A percentile compares a stretch with the other conserved stretches of the same genome.
phyloP scores from a whole-genome alignment of 73 alveolate species.

The Paramecium biaurelia region DNA sequence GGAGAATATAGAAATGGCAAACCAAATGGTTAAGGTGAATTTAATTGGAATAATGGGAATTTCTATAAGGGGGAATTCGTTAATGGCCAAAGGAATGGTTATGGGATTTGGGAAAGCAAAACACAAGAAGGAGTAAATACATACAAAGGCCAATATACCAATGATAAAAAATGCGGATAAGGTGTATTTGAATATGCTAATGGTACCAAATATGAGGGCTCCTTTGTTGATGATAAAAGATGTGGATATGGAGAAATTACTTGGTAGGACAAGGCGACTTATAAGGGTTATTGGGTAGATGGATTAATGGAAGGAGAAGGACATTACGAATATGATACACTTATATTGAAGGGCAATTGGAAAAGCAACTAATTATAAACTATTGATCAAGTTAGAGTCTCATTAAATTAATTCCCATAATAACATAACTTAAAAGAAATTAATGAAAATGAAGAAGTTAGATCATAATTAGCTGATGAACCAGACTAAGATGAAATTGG shows the following conservation, averaged over 20 bases:
- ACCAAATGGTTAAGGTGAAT: conserved; percentile 84
- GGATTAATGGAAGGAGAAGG: conserved; percentile 64
- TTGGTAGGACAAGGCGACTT: conserved; percentile 53
- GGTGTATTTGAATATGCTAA: conserved; percentile 51
- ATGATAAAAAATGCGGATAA: conserved; percentile 58
- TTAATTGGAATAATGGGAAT: conserved; percentile 47
- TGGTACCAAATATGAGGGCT: conserved; percentile 42
- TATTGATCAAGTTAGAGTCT: background rate
- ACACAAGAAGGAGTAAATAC: conserved; percentile 16
- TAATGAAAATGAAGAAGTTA: background rate
- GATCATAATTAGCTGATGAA: background rate
- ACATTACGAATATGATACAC: background rate
- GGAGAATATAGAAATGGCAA: conserved; percentile 82
- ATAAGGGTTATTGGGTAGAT: conserved; percentile 63
- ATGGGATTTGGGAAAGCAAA: conserved; percentile 42
- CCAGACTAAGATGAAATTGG: conserved; percentile 9
- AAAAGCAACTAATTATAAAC: background rate
- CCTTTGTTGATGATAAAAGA: conserved; percentile 22
- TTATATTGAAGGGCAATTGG: background rate
- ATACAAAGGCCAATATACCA: conserved; percentile 42
- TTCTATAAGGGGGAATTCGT: conserved; percentile 46
- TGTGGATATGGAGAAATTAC: conserved; percentile 61
- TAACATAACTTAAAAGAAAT: background rate
- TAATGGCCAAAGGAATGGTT: conserved; percentile 54
- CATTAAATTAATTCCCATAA: conserved; percentile 2